phyloP scores from a whole-genome alignment of 106 monocot genomes.

The Hemerocallis citrina region DNA sequence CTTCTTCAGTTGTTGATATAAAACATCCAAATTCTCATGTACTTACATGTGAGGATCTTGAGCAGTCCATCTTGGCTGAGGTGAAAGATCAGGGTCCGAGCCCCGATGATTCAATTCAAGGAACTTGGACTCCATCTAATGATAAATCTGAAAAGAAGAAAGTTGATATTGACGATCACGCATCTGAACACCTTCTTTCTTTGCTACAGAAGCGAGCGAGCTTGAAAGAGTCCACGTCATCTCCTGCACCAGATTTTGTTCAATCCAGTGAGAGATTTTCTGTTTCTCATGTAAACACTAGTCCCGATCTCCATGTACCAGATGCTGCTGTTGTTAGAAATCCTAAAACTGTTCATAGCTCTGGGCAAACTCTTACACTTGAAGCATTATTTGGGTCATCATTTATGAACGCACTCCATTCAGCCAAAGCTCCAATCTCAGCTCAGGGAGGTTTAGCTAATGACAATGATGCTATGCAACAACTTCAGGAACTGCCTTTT shows the following conservation, averaged over 20 bases:
- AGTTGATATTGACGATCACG: slow-evolving; percentile 40
- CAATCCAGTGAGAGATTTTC: slow-evolving; percentile 7
- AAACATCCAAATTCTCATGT: slow-evolving; percentile 17
- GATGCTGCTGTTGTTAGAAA: slow-evolving; percentile 12
- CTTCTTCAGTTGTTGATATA: slow-evolving; percentile 1
- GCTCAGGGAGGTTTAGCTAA: slow-evolving; percentile 30
- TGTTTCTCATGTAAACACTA: slow-evolving; percentile 12
- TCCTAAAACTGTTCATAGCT: slow-evolving; percentile 15
- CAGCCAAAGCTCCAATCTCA: slow-evolving; percentile 72
- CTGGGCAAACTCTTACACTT: slow-evolving; percentile 45
- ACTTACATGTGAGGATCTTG: slow-evolving; percentile 22
- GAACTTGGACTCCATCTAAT: slow-evolving; percentile 10
- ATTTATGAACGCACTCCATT: slow-evolving; percentile 94
- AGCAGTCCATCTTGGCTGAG: slow-evolving; percentile 22
- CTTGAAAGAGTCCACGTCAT: slow-evolving; percentile 13
- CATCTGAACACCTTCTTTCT: slow-evolving; percentile 81
- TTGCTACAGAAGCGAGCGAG: slow-evolving; percentile 51
- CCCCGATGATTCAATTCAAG: slow-evolving; percentile 2
- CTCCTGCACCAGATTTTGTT: slow-evolving; percentile 8
- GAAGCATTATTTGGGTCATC: slow-evolving; percentile 78
- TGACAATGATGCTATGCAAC: slow-evolving; percentile 1
- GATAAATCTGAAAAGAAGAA: slow-evolving; percentile 22
- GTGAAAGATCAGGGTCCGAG: slow-evolving; percentile 14
- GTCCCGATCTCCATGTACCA: slow-evolving; percentile 2
- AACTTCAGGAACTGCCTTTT: slow-evolving; percentile 12